Conservation (phyloP, 2,329 filamentous ascomycete species). For the Fusarium sambucinum region DNA sequence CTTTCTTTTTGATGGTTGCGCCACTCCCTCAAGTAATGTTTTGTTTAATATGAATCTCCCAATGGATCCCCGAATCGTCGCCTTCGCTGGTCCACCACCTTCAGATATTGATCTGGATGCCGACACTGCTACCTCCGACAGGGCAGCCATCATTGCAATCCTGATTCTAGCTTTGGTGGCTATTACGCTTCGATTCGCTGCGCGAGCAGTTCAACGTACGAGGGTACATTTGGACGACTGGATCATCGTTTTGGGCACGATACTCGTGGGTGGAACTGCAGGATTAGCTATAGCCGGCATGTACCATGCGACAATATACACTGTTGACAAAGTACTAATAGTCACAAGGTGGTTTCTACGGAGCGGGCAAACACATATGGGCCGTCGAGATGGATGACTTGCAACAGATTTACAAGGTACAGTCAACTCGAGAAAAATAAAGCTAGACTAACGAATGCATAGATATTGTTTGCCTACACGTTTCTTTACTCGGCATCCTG, state of each 20-base stretch:
- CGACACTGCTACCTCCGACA: constrained; percentile 13
- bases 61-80: neutral
- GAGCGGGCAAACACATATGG: constrained; percentile 26
- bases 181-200: constrained; percentile 7
- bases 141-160: constrained; percentile 1
- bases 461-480: constrained; percentile 19
- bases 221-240: constrained; percentile 21
- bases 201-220: constrained; percentile 2
- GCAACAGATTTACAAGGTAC: constrained; percentile 17
- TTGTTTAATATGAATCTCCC: neutral
- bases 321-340: neutral
- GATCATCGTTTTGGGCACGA: constrained; percentile 12
- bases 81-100: constrained; percentile 12
- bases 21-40: neutral
- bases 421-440: neutral
- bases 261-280: constrained; percentile 18
- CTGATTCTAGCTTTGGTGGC: constrained; percentile 5
- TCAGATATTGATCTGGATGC: neutral
- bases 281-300: constrained; percentile 12
- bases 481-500: constrained; percentile 17
- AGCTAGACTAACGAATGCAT: neutral
- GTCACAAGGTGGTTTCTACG: constrained; percentile 4
- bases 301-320: neutral
- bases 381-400: constrained; percentile 6
- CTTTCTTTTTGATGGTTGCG: neutral